These are phyloP conservation scores for Vigna radiata DNA, from an alignment of 306 rosid species.

Conservation along the genomic window DNA sequence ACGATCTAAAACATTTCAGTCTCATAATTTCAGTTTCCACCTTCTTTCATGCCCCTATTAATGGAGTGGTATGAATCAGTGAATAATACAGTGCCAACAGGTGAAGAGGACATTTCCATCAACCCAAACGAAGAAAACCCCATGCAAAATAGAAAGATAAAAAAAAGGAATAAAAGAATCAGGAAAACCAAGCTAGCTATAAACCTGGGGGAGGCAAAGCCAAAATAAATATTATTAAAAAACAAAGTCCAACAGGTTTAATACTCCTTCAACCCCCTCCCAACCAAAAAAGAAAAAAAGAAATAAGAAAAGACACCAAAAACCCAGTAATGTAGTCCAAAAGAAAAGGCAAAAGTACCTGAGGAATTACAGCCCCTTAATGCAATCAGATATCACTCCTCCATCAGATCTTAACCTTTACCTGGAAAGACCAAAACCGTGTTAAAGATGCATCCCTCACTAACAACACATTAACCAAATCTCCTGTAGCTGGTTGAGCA, in stretches of 20 bases:
- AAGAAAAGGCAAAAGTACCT: constrained; percentile 53
- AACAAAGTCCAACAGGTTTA: constrained; percentile 51
- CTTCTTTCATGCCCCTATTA: constrained; percentile 33
- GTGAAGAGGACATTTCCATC: constrained; percentile 52
- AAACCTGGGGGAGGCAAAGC: constrained; percentile 40
- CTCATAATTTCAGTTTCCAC: constrained; percentile 35
- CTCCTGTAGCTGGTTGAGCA: constrained; percentile 34
- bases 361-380: constrained; percentile 49
- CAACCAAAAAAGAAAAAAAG: neutral
- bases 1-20: constrained; percentile 38
- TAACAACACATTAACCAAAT: constrained; percentile 54
- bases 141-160: constrained; percentile 10
- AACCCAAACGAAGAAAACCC: constrained; percentile 30
- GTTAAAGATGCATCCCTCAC: constrained; percentile 44
- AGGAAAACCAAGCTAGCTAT: constrained; percentile 42
- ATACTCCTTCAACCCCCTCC: constrained; percentile 31
- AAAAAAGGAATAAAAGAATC: constrained; percentile 28
- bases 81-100: constrained; percentile 57
- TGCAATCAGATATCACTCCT: constrained; percentile 50
- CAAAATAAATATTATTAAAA: constrained; percentile 47
- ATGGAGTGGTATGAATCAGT: constrained; percentile 35
- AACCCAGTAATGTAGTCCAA: constrained; percentile 54
- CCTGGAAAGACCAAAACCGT: constrained; percentile 43
- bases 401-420: constrained; percentile 67
- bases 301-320: constrained; percentile 9